These are phyloP conservation scores for Carpinus fangiana DNA, from an alignment of 306 rosid genomes.

Conservation along the genomic window DNA sequence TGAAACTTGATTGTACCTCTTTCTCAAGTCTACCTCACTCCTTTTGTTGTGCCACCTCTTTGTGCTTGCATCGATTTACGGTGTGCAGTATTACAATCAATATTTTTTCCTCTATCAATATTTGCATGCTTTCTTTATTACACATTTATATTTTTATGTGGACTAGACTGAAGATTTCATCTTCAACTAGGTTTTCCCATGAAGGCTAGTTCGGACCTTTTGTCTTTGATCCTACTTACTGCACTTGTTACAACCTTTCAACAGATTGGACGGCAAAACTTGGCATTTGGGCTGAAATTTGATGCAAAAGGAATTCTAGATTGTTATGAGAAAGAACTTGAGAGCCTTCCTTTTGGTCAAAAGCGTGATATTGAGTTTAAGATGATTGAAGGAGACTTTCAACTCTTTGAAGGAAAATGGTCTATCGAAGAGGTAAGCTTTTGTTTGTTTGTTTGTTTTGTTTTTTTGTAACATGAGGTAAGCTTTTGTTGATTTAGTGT, in stretches of 20 bases:
- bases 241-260: slow-evolving; percentile 24
- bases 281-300: slow-evolving; percentile 86
- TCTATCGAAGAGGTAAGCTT: slow-evolving; percentile 70
- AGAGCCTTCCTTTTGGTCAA: slow-evolving; percentile 55
- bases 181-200: slow-evolving; percentile 8
- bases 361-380: slow-evolving; percentile 81
- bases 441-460: too few species aligned
- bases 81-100: slow-evolving; percentile 16
- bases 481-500: slow-evolving; percentile 17
- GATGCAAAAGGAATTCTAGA: slow-evolving; percentile 80
- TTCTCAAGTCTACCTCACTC: neutral
- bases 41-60: neutral
- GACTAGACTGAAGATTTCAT: slow-evolving; percentile 10
- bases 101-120: slow-evolving; percentile 9
- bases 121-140: slow-evolving; percentile 6
- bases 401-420: slow-evolving; percentile 86
- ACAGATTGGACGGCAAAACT: slow-evolving; percentile 80
- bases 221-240: slow-evolving; percentile 15
- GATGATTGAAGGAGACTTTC: slow-evolving; percentile 92
- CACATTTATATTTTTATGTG: neutral
- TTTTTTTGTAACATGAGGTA: too few species aligned
- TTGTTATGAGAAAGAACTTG: slow-evolving; percentile 74
- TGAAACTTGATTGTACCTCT: neutral
- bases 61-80: neutral
- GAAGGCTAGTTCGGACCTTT: slow-evolving; percentile 9